Evolutionary conservation across 768 basidiomycete species (phyloP), one percentile per base, ranked within the genome.

Genomic region (Tulasnella sp.): DNA sequence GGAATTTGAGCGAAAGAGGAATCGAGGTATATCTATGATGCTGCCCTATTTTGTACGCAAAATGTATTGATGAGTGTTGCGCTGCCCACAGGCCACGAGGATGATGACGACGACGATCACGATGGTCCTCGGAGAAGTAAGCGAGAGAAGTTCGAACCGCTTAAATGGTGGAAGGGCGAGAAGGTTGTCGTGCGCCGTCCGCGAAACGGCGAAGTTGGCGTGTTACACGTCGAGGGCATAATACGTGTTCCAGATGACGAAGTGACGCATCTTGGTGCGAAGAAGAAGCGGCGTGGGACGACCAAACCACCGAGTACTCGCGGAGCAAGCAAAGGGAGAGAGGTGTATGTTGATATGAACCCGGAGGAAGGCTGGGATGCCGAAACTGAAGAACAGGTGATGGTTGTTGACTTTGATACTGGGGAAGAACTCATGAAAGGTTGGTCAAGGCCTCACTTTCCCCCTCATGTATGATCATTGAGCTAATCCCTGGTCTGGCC

Each of bases 311-410:
- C 64, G 1, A 64, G 63, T 29, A 66, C 68, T 1, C 68, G 62
- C n/a, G 73, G 78, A 51, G 81, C 80, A 1, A 84, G 86, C 66
- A 10, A 47, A 5, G 58, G 61, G 50, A 61, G 32, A 58, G 56
- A 53, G 50, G 41, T 59, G 23, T 48, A 65, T 21, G 62, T 61
- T n/a, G 66, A 67, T 52, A n/a, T n/a, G n/a, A 66, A 47, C 63
- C 64, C 66, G 0, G 78, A 78, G 53, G 83, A 84, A 63, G 91
- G 89, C 3, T 94, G 92, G 91, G 93, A 96, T 67, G 82, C 84
- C 34, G 72, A 83, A 24, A 97, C 94, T 4, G 69, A 77, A 1
- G 73, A 82, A 1, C 73, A 78, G 42, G 85, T 84, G 15, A 71
- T 80, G 10, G 86, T 96, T 0, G 70, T 85, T 17, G 82, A 88